Percentiles rank a stretch among this genome's conserved stretches.
phyloP scores from a whole-genome alignment of 1,139 yeast species.

The Scheffersomyces insectosa region DNA sequence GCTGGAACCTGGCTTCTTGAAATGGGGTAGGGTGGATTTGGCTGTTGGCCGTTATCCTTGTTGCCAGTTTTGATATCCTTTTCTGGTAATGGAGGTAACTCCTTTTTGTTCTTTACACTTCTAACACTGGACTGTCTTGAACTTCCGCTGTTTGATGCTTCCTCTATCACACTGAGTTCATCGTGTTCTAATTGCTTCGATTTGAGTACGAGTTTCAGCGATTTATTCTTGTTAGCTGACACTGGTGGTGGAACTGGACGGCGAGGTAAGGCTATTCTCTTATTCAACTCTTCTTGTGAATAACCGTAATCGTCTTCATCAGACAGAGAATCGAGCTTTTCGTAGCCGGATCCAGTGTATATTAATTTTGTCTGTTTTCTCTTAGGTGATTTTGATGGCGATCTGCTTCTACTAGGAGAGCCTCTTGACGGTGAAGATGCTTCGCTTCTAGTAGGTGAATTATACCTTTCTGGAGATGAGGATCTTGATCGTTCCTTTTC shows the following conservation, averaged over 20 bases:
- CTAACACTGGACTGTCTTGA: slow-evolving; percentile 32
- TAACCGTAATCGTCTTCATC: slow-evolving; percentile 21
- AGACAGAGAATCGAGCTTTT: slow-evolving; percentile 32
- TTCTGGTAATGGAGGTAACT: slow-evolving; percentile 14
- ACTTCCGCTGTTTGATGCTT: slow-evolving; percentile 27
- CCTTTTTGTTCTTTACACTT: slow-evolving; percentile 3
- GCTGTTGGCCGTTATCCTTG: neutral
- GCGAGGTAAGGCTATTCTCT: slow-evolving; percentile 14
- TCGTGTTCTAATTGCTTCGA: slow-evolving; percentile 22
- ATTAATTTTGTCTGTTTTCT: slow-evolving; percentile 28
- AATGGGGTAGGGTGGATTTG: neutral
- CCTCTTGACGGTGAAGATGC: slow-evolving; percentile 6
- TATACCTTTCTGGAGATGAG: slow-evolving; percentile 15
- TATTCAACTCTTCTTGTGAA: slow-evolving; percentile 4
- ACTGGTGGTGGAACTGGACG: slow-evolving; percentile 18
- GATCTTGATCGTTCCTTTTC: slow-evolving; percentile 10
- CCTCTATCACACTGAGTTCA: slow-evolving; percentile 48
- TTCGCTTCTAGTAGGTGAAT: slow-evolving; percentile 7
- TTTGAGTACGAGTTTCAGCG: slow-evolving; percentile 15
- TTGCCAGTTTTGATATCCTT: slow-evolving; percentile 4
- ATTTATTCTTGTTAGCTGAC: slow-evolving; percentile 10
- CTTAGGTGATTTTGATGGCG: slow-evolving; percentile 13
- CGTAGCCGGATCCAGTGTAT: slow-evolving; percentile 40
- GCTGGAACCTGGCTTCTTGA: slow-evolving; percentile 2
- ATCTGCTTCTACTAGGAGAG: slow-evolving; percentile 1